Evolutionary conservation across 106 monocot species (phyloP).

Genomic region (Vanilla planifolia): DNA sequence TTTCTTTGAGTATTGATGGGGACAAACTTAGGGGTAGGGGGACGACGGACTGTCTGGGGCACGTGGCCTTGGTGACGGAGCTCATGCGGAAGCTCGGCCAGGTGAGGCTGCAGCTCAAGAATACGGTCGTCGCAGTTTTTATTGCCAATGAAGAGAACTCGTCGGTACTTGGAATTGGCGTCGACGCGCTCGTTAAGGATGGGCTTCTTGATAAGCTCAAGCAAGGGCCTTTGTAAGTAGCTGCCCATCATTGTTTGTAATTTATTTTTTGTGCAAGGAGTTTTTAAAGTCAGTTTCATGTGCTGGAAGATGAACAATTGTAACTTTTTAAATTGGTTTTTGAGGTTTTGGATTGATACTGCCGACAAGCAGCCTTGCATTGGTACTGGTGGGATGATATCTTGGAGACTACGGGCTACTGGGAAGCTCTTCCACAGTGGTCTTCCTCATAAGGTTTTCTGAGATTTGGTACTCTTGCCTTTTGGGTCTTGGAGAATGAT

Average conservation of each 20-base stretch:
- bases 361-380: constrained; percentile 99
- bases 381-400: constrained; percentile 92
- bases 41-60: constrained; percentile 93
- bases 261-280: neutral
- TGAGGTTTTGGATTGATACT: constrained; percentile 98
- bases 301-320: neutral
- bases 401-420: constrained; percentile 75
- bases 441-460: constrained; percentile 61
- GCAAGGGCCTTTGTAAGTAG: constrained; percentile 66
- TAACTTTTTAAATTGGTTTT: neutral
- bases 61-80: constrained; percentile 89
- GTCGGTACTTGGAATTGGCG: constrained; percentile 60
- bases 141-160: constrained; percentile 98
- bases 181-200: constrained; percentile 68
- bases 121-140: constrained; percentile 81
- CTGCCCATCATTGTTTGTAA: neutral
- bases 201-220: constrained; percentile 79
- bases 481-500: neutral
- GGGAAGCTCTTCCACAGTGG: constrained; percentile 99
- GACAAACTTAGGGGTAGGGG: constrained; percentile 81
- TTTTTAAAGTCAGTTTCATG: too few relatives aligned
- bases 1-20: constrained; percentile 82
- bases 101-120: constrained; percentile 54
- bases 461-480: neutral
- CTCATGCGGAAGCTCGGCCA: constrained; percentile 73